Base-by-base conservation (phyloP, 805 yeast species). In the Ogataea angusta region DNA sequence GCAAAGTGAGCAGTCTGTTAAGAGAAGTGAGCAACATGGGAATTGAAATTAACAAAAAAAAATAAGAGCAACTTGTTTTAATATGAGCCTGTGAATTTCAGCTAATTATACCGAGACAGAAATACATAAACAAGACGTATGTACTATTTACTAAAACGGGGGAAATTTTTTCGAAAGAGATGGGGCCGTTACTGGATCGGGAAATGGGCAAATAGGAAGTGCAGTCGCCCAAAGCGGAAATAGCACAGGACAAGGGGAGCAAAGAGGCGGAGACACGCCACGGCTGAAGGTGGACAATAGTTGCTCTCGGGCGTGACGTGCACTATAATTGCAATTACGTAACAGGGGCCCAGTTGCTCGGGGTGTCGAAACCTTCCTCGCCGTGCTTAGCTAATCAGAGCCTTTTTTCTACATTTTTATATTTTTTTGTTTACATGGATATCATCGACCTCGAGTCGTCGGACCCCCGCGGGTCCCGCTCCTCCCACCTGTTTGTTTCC, bases 1-100 rank as follows among this genome's bases (percentile, higher is more conserved):
- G 46, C 6, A 63, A 75, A 2, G 60, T 45, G 5, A 54, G 23
- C 5, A 49, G 12, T 48, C 57, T 58, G 35, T 56, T 54, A 18
- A 48, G 16, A n/a, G 48, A 32, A 7, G 57, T 50, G 15, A 54
- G 42, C 30, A 42, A 28, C 45, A 47, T 44, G 34, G 33, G 46
- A 21, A 27, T 34, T 16, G 31, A 18, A 5, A 24, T 36, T 15
- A 17, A 14, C 14, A 30, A 30, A 34, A 36, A 35, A 23, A 15
- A 15, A 30, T 8, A 34, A 30, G 21, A 29, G 30, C 34, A 23
- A 30, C 10, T 30, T 34, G 30, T 35, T 34, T 40, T 23, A 13
- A 34, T 24, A 30, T 23, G 24, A 22, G 21, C 21, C 30, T 29
- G 28, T 34, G 38, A 40, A 34, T 40, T 40, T 40, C 43, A 40